These are phyloP conservation scores for Trypanosomatidae sp. DNA, from an alignment of 208 protist species.

Conservation along the genomic window DNA sequence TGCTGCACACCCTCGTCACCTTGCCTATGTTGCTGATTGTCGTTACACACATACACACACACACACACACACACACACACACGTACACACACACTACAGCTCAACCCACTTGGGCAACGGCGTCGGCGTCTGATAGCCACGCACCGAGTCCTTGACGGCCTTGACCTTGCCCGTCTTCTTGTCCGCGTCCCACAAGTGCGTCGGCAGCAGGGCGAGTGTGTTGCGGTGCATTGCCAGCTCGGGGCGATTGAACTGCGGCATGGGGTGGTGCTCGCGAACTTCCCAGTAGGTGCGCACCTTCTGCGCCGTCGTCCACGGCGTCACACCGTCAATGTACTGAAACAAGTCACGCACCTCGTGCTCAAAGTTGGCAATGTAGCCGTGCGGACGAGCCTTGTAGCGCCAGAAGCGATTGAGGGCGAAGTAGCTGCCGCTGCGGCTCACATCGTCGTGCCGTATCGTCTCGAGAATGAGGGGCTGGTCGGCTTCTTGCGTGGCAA, in stretches of 20 bases:
- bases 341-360: conserved; percentile 81
- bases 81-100: conserved; percentile 15
- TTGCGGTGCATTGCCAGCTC: conserved; percentile 87
- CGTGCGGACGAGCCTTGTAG: conserved; percentile 80
- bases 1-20: background rate
- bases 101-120: conserved; percentile 76
- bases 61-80: background rate
- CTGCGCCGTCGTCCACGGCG: conserved; percentile 83
- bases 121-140: conserved; percentile 81
- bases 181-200: conserved; percentile 82
- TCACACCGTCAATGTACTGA: conserved; percentile 81
- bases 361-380: conserved; percentile 83
- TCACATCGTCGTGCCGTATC: conserved; percentile 64
- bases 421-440: conserved; percentile 48
- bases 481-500: conserved; percentile 77
- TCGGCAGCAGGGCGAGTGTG: conserved; percentile 53
- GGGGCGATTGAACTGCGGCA: conserved; percentile 82
- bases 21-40: too few species aligned
- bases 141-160: conserved; percentile 83
- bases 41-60: background rate
- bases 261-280: conserved; percentile 78
- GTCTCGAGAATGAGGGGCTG: conserved; percentile 78
- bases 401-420: conserved; percentile 82
- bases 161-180: conserved; percentile 89
- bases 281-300: conserved; percentile 88